phyloP scores from a whole-genome alignment of 148 eudicot genomes.

The Euryodendron excelsum region DNA sequence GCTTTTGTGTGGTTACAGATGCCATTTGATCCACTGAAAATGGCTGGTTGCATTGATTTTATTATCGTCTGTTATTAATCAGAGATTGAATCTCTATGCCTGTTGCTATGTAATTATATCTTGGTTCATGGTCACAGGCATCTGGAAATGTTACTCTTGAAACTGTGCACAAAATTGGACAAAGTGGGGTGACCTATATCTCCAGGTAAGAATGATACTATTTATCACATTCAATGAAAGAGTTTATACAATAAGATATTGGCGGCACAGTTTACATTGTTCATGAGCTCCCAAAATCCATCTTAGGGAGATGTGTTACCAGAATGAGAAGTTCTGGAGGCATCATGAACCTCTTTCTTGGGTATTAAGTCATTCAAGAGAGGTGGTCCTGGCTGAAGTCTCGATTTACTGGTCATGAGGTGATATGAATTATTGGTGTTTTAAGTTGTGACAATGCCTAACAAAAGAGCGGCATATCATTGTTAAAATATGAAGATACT shows the following conservation, averaged over 20 bases:
- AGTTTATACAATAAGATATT: background rate
- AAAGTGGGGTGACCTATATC: constrained; percentile 84
- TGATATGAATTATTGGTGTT: background rate
- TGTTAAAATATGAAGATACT: too few species aligned
- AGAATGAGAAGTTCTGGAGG: background rate
- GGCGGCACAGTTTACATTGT: background rate
- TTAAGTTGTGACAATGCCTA: background rate
- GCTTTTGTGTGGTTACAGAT: background rate
- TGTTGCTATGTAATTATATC: background rate
- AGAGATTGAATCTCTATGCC: background rate
- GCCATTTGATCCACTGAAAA: background rate
- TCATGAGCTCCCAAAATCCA: constrained; percentile 6
- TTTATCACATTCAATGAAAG: background rate
- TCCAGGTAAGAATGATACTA: constrained; percentile 51
- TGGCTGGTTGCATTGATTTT: background rate
- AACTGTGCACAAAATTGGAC: constrained; percentile 74
- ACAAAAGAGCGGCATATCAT: background rate
- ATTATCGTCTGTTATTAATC: background rate
- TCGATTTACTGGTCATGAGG: background rate
- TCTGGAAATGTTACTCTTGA: constrained; percentile 97
- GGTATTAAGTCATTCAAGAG: background rate
- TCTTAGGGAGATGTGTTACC: background rate
- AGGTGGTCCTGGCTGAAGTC: background rate
- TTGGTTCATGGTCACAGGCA: constrained; percentile 51
- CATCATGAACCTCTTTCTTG: background rate